phyloP scores from a whole-genome alignment of 2,329 filamentous ascomycete genomes.

The Fusarium clavum region DNA sequence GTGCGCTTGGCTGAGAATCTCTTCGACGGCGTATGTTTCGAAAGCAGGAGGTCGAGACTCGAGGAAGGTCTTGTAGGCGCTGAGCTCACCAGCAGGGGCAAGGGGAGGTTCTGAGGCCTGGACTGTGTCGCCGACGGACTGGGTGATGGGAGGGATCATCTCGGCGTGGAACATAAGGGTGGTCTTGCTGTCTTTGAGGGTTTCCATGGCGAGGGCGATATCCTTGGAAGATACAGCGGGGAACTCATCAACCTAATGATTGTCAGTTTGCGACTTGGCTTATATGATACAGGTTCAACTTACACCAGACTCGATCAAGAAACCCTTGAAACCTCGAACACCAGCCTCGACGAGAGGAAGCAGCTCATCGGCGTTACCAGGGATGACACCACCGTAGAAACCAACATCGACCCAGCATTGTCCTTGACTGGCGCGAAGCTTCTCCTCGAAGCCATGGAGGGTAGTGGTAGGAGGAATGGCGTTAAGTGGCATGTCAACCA shows the following conservation, averaged over 20 bases:
- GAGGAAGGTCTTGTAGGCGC: slow-evolving; percentile 89
- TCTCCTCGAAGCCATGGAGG: slow-evolving; percentile 82
- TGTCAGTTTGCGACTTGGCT: slow-evolving; percentile 23
- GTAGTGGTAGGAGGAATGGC: slow-evolving; percentile 97
- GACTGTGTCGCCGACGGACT: slow-evolving; percentile 82
- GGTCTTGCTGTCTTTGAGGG: slow-evolving; percentile 82
- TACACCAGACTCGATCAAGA: slow-evolving; percentile 96
- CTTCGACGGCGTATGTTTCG: slow-evolving; percentile 89
- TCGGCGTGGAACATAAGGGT: slow-evolving; percentile 99
- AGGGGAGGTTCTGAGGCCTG: slow-evolving; percentile 76
- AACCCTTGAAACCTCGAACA: slow-evolving; percentile 96
- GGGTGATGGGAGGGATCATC: slow-evolving; percentile 90
- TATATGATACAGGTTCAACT: slow-evolving; percentile 51
- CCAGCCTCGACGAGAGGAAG: slow-evolving; percentile 84
- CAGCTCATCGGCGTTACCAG: slow-evolving; percentile 85
- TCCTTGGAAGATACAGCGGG: slow-evolving; percentile 86
- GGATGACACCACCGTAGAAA: slow-evolving; percentile 95
- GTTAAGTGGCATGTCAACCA: slow-evolving; percentile 97
- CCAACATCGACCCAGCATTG: slow-evolving; percentile 99
- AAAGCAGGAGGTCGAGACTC: slow-evolving; percentile 89
- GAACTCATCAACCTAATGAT: slow-evolving; percentile 86
- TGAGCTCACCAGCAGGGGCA: slow-evolving; percentile 76
- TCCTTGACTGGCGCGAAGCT: slow-evolving; percentile 83
- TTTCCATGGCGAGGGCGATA: slow-evolving; percentile 82
- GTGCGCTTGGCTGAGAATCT: slow-evolving; percentile 85